Percentiles rank a stretch among this genome's conserved stretches.
phyloP scores from a whole-genome alignment of 345 rosid genomes.

The Aquilaria yunnanensis region DNA sequence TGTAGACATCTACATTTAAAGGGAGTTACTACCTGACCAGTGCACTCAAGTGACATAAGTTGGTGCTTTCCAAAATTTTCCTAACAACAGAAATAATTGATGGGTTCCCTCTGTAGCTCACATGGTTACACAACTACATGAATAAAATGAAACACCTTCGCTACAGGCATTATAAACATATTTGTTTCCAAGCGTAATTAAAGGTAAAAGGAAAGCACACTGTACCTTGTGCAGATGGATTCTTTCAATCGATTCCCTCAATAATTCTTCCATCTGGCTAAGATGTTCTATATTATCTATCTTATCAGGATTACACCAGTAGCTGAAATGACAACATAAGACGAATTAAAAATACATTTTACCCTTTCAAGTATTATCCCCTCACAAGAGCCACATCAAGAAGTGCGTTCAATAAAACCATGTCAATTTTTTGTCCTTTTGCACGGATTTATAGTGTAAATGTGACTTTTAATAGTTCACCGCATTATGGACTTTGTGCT shows the following conservation, averaged over 20 bases:
- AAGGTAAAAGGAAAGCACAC: slow-evolving; percentile 4
- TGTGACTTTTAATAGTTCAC: not conserved
- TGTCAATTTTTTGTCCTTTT: too few species aligned
- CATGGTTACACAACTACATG: not conserved
- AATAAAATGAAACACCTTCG: slow-evolving; percentile 3
- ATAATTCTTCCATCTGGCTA: slow-evolving; percentile 70
- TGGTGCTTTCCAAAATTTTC: slow-evolving; percentile 54
- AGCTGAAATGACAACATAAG: slow-evolving; percentile 35
- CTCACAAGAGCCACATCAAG: not conserved
- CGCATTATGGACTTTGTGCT: too few species aligned
- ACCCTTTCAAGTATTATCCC: not conserved
- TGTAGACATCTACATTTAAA: not conserved
- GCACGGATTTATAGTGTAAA: not conserved
- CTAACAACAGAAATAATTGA: slow-evolving; percentile 33
- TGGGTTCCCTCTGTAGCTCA: too few species aligned
- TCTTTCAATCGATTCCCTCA: slow-evolving; percentile 52
- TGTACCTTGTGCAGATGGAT: slow-evolving; percentile 54
- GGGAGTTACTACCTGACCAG: slow-evolving; percentile 46
- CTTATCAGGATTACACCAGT: slow-evolving; percentile 64
- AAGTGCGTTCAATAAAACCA: too few species aligned
- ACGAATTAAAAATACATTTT: slow-evolving; percentile 3
- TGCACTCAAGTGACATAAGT: slow-evolving; percentile 47
- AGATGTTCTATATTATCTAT: slow-evolving; percentile 62
- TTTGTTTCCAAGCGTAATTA: not conserved
- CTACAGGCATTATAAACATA: not conserved